These are phyloP conservation scores for Helianthus tuberosus DNA, from an alignment of 129 eudicot genomes.

Conservation along the genomic window DNA sequence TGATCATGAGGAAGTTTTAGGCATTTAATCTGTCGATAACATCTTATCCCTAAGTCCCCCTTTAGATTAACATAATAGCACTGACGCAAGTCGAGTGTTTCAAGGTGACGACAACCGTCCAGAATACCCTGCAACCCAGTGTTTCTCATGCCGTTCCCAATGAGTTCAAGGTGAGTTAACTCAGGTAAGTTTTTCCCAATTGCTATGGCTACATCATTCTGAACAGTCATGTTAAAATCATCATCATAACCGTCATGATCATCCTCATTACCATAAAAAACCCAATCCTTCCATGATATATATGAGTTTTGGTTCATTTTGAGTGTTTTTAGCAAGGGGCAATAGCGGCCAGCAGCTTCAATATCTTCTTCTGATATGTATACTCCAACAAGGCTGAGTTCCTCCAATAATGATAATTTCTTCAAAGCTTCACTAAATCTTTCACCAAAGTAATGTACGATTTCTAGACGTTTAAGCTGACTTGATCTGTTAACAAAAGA, in stretches of 20 bases:
- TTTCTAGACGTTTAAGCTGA: conserved; percentile 1
- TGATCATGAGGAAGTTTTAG: not conserved
- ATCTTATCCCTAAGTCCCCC: not conserved
- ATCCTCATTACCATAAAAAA: too few species aligned
- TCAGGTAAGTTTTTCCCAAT: not conserved
- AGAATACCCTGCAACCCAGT: conserved; percentile 3
- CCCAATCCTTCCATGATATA: too few species aligned
- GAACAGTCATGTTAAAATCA: not conserved
- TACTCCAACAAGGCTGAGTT: not conserved
- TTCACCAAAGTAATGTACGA: not conserved
- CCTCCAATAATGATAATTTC: not conserved
- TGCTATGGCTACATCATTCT: not conserved
- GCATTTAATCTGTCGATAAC: not conserved
- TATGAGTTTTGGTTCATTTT: not conserved
- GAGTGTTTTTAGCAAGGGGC: conserved; percentile 10
- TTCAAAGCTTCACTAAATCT: not conserved
- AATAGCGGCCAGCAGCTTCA: not conserved
- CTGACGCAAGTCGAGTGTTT: not conserved
- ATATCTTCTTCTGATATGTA: not conserved
- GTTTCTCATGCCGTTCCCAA: not conserved
- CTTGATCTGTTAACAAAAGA: not conserved
- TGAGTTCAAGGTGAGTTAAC: not conserved
- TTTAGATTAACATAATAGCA: not conserved
- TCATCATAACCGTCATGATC: not conserved
- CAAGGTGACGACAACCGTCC: not conserved